Base-by-base conservation (phyloP, 2,329 filamentous ascomycete species). In the Colletotrichum sp. region DNA sequence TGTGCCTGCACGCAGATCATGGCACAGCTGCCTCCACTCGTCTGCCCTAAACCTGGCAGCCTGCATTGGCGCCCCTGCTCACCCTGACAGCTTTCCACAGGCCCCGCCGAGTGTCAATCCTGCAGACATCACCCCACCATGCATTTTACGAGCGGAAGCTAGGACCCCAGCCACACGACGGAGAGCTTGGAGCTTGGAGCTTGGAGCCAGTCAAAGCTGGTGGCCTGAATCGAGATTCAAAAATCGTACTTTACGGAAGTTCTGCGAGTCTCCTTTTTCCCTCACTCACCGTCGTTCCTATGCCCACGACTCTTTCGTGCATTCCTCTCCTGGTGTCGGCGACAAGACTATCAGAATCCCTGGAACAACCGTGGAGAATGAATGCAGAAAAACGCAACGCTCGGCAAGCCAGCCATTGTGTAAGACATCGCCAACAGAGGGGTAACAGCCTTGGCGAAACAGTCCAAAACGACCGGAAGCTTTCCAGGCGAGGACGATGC, bases 61-160 rank as follows among this genome's bases (percentile, higher is more conserved):
- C 44, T 12, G 36, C 36, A 49, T 9, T 49, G 13, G 22, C 27
- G 44, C 30, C 39, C 55, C 29, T 57, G 63, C 67, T 27, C 62
- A 73, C 49, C 30, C 36, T 36, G 9, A 25, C 65, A 68, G 44
- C 25, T 67, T 59, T 34, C 27, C 59, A 57, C 32, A 52, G 44
- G 34, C 72, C 62, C 72, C 72, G 52, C 68, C 68, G 52, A 75
- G 69, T 76, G 64, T 69, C 64, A 76, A 73, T 76, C 73, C 70
- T 73, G 73, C 73, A 73, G 64, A 76, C 70, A 76, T 76, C 73
- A 76, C 70, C 73, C 73, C 73, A 76, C 73, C 64, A 67, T 64
- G 44, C 29, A 19, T 29, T 59, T 19, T 25, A 49, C 39, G 27
- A 30, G 30, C 64, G 69, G 73, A 57, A 76, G 73, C 73, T 76